Percentiles rank a stretch among this genome's conserved stretches.
phyloP scores from a whole-genome alignment of 148 eudicot genomes.

The Cornus suecica region DNA sequence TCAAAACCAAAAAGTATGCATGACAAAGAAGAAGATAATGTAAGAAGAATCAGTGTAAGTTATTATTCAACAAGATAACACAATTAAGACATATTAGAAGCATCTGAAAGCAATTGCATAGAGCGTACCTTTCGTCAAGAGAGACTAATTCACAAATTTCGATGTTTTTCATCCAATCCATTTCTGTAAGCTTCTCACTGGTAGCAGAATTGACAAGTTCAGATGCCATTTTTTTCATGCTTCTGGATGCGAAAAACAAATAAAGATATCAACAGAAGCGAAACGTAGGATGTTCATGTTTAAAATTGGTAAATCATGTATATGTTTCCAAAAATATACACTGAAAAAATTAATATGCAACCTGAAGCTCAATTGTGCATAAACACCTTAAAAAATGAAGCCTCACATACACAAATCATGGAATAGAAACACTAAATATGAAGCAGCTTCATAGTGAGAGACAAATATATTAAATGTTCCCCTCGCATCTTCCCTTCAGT shows the following conservation, averaged over 20 bases:
- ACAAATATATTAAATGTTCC: not conserved
- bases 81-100: not conserved
- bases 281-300: not conserved
- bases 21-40: too few relatives aligned
- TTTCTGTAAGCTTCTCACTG: constrained; percentile 75
- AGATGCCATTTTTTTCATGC: constrained; percentile 46
- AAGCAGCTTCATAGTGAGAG: not conserved
- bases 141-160: constrained; percentile 91
- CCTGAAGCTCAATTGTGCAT: not conserved
- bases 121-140: constrained; percentile 63
- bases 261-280: not conserved
- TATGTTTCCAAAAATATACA: not conserved
- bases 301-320: not conserved
- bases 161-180: constrained; percentile 87
- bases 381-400: not conserved
- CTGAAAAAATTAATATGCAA: not conserved
- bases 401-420: not conserved
- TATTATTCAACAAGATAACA: not conserved
- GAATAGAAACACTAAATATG: not conserved
- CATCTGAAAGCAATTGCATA: not conserved
- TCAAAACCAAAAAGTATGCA: too few relatives aligned
- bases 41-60: too few relatives aligned
- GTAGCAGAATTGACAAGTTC: constrained; percentile 86
- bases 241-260: not conserved
- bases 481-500: too few relatives aligned